Evolutionary conservation across 2,329 filamentous ascomycete species (phyloP).

Genomic region (Aspergillus sp.): DNA sequence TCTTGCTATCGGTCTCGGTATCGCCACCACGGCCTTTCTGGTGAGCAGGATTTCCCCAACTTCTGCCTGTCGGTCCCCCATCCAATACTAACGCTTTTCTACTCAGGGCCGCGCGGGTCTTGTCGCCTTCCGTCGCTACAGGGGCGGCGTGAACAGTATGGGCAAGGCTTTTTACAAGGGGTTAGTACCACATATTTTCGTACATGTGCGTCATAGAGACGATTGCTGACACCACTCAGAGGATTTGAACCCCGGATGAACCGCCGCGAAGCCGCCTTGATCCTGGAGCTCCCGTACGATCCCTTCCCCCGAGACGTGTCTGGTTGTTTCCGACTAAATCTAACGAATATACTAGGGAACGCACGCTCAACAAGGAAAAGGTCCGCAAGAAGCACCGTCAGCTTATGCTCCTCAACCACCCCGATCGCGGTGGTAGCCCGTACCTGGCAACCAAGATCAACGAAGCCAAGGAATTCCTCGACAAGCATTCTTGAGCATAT

Average conservation of each 20-base stretch:
- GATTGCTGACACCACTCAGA: constrained; percentile 22
- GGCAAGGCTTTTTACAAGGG: constrained; percentile 97
- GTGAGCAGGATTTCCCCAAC: constrained; percentile 50
- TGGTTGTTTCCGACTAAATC: background rate
- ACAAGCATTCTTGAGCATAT: constrained; percentile 58
- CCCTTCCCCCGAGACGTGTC: background rate
- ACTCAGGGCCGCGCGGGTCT: constrained; percentile 83
- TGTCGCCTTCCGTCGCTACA: constrained; percentile 80
- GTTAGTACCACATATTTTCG: constrained; percentile 18
- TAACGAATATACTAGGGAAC: constrained; percentile 60
- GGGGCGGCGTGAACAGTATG: constrained; percentile 65
- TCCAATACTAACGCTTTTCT: constrained; percentile 15
- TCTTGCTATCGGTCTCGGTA: constrained; percentile 44
- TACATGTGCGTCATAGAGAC: background rate
- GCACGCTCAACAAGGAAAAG: constrained; percentile 84
- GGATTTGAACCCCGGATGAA: constrained; percentile 98
- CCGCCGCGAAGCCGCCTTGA: constrained; percentile 82
- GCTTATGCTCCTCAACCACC: constrained; percentile 96
- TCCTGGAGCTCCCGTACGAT: constrained; percentile 81
- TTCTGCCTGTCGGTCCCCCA: background rate
- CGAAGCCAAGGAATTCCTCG: constrained; percentile 93
- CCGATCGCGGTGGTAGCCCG: constrained; percentile 92
- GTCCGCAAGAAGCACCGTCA: constrained; percentile 92
- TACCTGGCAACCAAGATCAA: constrained; percentile 98
- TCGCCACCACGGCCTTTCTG: constrained; percentile 67